Conservation (phyloP, 768 basidiomycete genomes). For the Harrya chromipes region DNA sequence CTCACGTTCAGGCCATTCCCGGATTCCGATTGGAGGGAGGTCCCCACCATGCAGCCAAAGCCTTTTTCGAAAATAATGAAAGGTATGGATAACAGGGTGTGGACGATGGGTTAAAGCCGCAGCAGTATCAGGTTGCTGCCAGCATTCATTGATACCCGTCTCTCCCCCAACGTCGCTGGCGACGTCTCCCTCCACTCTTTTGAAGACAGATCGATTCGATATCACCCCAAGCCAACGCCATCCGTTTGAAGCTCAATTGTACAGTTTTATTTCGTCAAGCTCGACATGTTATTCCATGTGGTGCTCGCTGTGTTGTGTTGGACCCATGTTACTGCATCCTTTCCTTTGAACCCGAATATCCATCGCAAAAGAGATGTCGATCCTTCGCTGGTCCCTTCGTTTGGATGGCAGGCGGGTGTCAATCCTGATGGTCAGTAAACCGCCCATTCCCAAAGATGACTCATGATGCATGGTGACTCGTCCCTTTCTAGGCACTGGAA, state of each 20-base stretch:
- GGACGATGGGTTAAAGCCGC: conserved; percentile 1
- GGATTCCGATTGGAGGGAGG: no score
- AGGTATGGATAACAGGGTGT: no score
- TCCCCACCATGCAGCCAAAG: background rate
- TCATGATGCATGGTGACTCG: background rate
- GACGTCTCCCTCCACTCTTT: conserved; percentile 10
- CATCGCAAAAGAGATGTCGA: conserved; percentile 45
- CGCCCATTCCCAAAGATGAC: background rate
- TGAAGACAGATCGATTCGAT: background rate
- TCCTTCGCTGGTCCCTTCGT: conserved; percentile 54
- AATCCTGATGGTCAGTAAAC: conserved; percentile 55
- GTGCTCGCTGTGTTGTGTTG: conserved; percentile 11
- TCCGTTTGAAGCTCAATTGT: background rate
- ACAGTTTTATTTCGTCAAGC: background rate
- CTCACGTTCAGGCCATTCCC: no score
- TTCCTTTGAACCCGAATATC: conserved; percentile 15
- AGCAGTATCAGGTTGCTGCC: background rate
- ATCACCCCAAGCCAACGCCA: background rate
- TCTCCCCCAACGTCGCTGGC: conserved; percentile 16
- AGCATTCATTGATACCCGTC: conserved; percentile 3
- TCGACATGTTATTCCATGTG: conserved; percentile 16
- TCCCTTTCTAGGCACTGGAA: conserved; percentile 47
- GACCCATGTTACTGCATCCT: conserved; percentile 3
- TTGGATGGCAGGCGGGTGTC: conserved; percentile 52
- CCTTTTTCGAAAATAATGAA: conserved; percentile 19